These are phyloP conservation scores for Exophiala bonariae DNA, from an alignment of 2,329 filamentous ascomycete genomes.

Conservation along the genomic window DNA sequence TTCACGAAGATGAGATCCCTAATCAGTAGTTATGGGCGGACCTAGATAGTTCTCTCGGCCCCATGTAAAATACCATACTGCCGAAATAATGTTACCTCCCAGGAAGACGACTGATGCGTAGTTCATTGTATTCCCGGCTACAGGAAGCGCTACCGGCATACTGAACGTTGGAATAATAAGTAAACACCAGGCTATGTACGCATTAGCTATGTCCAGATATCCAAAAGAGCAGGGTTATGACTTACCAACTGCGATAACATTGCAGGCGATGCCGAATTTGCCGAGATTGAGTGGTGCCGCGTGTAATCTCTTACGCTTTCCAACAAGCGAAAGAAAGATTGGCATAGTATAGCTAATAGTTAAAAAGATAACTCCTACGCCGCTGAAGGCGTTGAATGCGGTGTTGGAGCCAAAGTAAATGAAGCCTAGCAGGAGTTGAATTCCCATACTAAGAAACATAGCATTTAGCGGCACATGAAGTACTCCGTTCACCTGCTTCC, in stretches of 20 bases:
- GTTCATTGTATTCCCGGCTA: slow-evolving; percentile 54
- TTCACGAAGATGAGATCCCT: slow-evolving; percentile 2
- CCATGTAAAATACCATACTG: slow-evolving; percentile 23
- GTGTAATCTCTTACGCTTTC: slow-evolving; percentile 48
- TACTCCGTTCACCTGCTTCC: slow-evolving; percentile 63
- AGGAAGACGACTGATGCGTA: slow-evolving; percentile 60
- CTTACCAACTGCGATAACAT: slow-evolving; percentile 63
- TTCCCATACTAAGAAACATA: slow-evolving; percentile 41
- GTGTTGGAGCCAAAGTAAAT: slow-evolving; percentile 50
- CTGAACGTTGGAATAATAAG: slow-evolving; percentile 56
- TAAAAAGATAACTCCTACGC: slow-evolving; percentile 57
- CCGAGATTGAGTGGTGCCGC: slow-evolving; percentile 56
- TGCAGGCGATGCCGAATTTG: slow-evolving; percentile 60
- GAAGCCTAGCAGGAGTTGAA: slow-evolving; percentile 49
- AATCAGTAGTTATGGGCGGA: too few species aligned
- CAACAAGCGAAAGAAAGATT: slow-evolving; percentile 51
- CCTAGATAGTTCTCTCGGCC: slow-evolving; percentile 22
- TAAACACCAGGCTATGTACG: slow-evolving; percentile 19
- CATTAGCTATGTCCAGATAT: too few species aligned
- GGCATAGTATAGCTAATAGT: slow-evolving; percentile 58
- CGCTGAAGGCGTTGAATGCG: slow-evolving; percentile 52
- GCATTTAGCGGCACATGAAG: slow-evolving; percentile 65
- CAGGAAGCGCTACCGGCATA: slow-evolving; percentile 54
- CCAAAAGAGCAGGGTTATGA: too few species aligned
- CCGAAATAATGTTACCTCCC: slow-evolving; percentile 45